Percentiles rank a stretch among this genome's conserved stretches.
Evolutionary conservation across 2,329 filamentous ascomycete species (phyloP).

Genomic region (Colletotrichum scovillei): DNA sequence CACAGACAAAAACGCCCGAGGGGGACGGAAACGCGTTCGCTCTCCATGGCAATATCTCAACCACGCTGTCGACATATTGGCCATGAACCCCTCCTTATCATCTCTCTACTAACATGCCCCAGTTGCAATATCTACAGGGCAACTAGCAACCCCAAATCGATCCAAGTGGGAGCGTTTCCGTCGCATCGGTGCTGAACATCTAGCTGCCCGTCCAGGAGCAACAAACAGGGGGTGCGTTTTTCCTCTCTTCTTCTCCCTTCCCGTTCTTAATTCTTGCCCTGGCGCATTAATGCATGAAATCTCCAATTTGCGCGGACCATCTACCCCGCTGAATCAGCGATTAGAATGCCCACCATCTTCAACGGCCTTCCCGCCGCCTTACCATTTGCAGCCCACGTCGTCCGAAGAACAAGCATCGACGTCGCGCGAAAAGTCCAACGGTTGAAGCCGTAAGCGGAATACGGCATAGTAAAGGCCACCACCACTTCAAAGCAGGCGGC

Average conservation of each 20-base stretch:
- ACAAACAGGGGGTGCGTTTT: constrained; percentile 4
- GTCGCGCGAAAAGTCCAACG: constrained; percentile 2
- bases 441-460: constrained; percentile 2
- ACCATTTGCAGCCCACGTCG: constrained; percentile 22
- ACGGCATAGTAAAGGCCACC: constrained; percentile 11
- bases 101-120: not conserved
- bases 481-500: not conserved
- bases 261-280: constrained; percentile 5
- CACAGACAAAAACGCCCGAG: constrained; percentile 21
- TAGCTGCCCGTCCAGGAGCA: not conserved
- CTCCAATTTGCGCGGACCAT: constrained; percentile 31
- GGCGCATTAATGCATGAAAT: constrained; percentile 34
- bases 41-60: constrained; percentile 25
- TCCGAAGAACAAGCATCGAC: constrained; percentile 21
- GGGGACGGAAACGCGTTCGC: constrained; percentile 15
- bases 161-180: constrained; percentile 1
- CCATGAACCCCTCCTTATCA: not conserved
- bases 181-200: constrained; percentile 7
- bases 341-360: constrained; percentile 32
- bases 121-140: constrained; percentile 27
- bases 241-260: not conserved
- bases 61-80: constrained; percentile 16
- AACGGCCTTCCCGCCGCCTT: constrained; percentile 35
- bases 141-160: constrained; percentile 16
- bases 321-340: constrained; percentile 36